Percentiles rank a stretch among this genome's conserved stretches.
These are phyloP conservation scores for Aspergillus quadrilineatus DNA, from an alignment of 2,329 filamentous ascomycete genomes.

Conservation along the genomic window DNA sequence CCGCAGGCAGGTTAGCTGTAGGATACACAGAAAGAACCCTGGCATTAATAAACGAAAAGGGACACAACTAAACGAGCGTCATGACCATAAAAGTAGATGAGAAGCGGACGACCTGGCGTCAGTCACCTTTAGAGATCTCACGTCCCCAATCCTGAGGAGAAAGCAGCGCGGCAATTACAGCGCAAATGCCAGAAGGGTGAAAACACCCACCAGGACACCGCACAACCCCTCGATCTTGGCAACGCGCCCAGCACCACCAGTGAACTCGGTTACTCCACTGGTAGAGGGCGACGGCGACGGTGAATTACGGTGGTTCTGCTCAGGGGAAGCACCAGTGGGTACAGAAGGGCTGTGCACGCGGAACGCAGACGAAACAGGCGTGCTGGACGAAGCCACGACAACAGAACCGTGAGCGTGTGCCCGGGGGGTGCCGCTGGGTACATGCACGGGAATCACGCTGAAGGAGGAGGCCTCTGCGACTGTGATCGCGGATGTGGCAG, in stretches of 20 bases:
- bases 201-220: slow-evolving; percentile 24
- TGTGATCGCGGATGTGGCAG: slow-evolving; percentile 10
- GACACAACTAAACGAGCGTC: too few relatives aligned
- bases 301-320: slow-evolving; percentile 32
- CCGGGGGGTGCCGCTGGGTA: slow-evolving; percentile 19
- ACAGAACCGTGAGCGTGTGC: slow-evolving; percentile 20
- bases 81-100: too few relatives aligned
- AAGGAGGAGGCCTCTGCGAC: slow-evolving; percentile 19
- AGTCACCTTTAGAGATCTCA: too few relatives aligned
- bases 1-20: too few relatives aligned
- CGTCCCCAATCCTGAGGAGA: too few relatives aligned
- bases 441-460: slow-evolving; percentile 30
- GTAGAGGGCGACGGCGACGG: slow-evolving; percentile 42
- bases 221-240: slow-evolving; percentile 22
- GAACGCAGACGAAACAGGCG: slow-evolving; percentile 24
- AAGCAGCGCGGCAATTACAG: slow-evolving; percentile 18
- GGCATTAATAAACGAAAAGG: too few relatives aligned
- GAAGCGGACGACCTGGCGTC: too few relatives aligned
- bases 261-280: slow-evolving; percentile 21
- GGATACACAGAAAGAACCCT: too few relatives aligned
- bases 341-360: slow-evolving; percentile 16
- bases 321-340: slow-evolving; percentile 50
- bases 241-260: slow-evolving; percentile 24
- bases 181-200: slow-evolving; percentile 30
- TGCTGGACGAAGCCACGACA: slow-evolving; percentile 21